Conservation (phyloP, 1,284 basidiomycete genomes). For the Naganishia sp. region DNA sequence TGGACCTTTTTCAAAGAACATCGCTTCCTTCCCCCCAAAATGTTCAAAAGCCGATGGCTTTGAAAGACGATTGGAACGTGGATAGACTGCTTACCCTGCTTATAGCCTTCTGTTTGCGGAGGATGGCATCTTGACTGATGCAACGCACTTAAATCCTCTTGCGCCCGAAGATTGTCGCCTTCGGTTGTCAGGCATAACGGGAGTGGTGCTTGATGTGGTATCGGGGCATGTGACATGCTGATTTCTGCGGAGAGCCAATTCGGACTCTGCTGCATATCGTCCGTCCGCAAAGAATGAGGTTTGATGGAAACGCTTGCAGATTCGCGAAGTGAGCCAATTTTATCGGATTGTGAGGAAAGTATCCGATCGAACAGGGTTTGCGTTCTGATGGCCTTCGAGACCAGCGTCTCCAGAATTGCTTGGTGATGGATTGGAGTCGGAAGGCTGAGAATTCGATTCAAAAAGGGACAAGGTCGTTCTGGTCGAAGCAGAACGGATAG, state of each 20-base stretch:
- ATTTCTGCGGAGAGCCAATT: neutral
- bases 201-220: neutral
- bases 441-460: neutral
- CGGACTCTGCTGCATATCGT: neutral
- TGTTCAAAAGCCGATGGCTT: neutral
- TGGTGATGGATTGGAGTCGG: neutral
- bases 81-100: slow-evolving; percentile 3
- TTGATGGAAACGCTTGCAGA: slow-evolving; percentile 2
- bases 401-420: neutral
- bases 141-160: neutral
- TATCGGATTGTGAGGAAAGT: slow-evolving; percentile 1
- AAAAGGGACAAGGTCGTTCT: too few relatives aligned
- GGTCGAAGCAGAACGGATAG: too few relatives aligned
- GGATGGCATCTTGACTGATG: neutral
- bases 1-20: too few relatives aligned
- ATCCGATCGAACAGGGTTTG: slow-evolving; percentile 7
- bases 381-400: slow-evolving; percentile 1
- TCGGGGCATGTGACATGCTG: neutral
- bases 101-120: neutral
- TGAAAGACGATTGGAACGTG: neutral
- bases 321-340: neutral
- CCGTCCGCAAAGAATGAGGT: neutral
- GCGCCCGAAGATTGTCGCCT: neutral
- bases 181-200: neutral
- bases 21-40: too few relatives aligned